Evolutionary conservation across 192 early-diverging fungal species (phyloP), one percentile per base, ranked within the genome.

Genomic region (Entomortierella lignicola): DNA sequence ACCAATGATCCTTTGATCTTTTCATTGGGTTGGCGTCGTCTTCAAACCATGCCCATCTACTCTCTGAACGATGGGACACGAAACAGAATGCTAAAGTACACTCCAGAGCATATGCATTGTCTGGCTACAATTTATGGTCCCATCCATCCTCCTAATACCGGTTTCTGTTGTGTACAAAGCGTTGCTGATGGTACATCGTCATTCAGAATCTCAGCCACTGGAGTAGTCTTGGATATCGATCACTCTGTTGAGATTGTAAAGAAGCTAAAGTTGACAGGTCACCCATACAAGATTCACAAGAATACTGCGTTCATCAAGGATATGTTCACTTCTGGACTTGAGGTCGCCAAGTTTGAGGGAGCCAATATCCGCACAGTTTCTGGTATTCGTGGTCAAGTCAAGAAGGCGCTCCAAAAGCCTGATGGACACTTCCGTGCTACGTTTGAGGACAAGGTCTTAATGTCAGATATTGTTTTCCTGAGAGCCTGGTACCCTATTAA

Each of bases 61-160:
- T 98, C 94, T 25, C 86, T 96, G 37, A 89, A 97, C 70, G 94
- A 98, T 81, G 93, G 94, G 44, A 95, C 90, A 64, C 90, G 96
- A 43, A 98, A 98, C 83, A 88, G 96, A 32, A 97, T 99, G 96
- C 89, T 99, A 41, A 99, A 99, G 83, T 99, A 99, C 82, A 97
- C 98, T 11, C 98, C 98, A 18, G 95, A 98, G 83, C 98, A 99
- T 77, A 98, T 99, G 98, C 98, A 99, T 89, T 98, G 98, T 87
- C 81, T 96, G 60, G 98, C 96, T 8, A 94, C 95, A 0, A 90
- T 98, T 64, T 98, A 93, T 75, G 96, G 94, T 15, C 98, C 98
- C n/a, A 91, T 93, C 52, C 94, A 96, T 37, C 88, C 93, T n/a
- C 97, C 96, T 20, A 97, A 96, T 47, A 95, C 98, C 5, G 96